A percentile compares a stretch with the other conserved stretches of the same genome.
phyloP scores from a whole-genome alignment of 1,284 basidiomycete genomes.

The Pisolithus thermaeus region DNA sequence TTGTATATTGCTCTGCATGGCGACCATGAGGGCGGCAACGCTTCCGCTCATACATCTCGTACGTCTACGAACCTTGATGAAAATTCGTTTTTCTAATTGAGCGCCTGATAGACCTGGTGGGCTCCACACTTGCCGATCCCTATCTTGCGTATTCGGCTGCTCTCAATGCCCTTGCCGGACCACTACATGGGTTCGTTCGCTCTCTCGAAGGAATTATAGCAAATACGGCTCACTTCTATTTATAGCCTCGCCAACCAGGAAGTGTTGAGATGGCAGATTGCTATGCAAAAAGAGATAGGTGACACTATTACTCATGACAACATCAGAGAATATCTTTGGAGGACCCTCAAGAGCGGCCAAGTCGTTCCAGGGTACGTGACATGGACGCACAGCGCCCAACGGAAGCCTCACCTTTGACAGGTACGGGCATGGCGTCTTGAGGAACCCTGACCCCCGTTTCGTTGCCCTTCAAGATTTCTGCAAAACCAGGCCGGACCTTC shows the following conservation, averaged over 20 bases:
- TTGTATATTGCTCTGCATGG: constrained; percentile 82
- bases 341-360: constrained; percentile 77
- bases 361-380: constrained; percentile 75
- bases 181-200: constrained; percentile 73
- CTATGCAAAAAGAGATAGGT: constrained; percentile 81
- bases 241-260: constrained; percentile 84
- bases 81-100: not conserved
- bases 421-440: constrained; percentile 87
- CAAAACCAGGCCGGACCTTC: constrained; percentile 63
- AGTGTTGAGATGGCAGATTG: constrained; percentile 81
- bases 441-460: constrained; percentile 88
- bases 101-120: constrained; percentile 65
- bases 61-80: constrained; percentile 24
- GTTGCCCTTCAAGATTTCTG: constrained; percentile 80
- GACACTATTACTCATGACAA: constrained; percentile 64
- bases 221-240: constrained; percentile 1
- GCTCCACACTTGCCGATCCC: constrained; percentile 94
- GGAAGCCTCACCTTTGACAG: constrained; percentile 29
- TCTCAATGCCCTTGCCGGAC: constrained; percentile 85
- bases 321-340: constrained; percentile 82
- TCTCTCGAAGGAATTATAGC: not conserved
- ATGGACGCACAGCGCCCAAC: not conserved
- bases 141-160: constrained; percentile 89
- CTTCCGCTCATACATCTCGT: constrained; percentile 85
- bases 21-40: constrained; percentile 89